Conservation (phyloP, 2,329 filamentous ascomycete species). For the Epichloe glyceriae region DNA sequence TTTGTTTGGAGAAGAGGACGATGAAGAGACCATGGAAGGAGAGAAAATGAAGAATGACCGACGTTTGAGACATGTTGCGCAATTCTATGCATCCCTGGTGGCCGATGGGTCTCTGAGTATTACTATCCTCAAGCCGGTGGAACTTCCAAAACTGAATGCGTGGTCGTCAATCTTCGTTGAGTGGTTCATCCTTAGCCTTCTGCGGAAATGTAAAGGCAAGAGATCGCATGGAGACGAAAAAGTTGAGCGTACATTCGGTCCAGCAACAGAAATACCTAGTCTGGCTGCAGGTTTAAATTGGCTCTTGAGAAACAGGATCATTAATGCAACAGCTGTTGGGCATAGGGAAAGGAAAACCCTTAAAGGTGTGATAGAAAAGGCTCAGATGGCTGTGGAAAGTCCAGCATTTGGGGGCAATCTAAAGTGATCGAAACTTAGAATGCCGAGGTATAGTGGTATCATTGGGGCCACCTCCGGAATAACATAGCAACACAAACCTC, state of each 20-base stretch:
- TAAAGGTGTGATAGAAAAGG: constrained; percentile 20
- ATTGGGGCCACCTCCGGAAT: too few species aligned
- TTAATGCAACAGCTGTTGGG: constrained; percentile 45
- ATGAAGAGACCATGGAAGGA: constrained; percentile 38
- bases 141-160: constrained; percentile 62
- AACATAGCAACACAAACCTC: too few species aligned
- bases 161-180: constrained; percentile 72
- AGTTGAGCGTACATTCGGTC: constrained; percentile 54
- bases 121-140: constrained; percentile 52
- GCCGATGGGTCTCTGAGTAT: constrained; percentile 32
- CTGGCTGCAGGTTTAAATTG: constrained; percentile 65
- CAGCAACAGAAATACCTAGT: constrained; percentile 48
- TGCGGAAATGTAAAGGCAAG: constrained; percentile 47
- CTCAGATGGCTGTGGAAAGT: constrained; percentile 15
- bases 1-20: constrained; percentile 50
- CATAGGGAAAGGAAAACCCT: constrained; percentile 35
- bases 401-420: too few species aligned
- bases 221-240: constrained; percentile 38
- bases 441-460: too few species aligned
- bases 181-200: constrained; percentile 61
- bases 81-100: constrained; percentile 40
- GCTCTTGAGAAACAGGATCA: constrained; percentile 64
- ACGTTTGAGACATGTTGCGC: constrained; percentile 39
- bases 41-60: constrained; percentile 33
- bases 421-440: too few species aligned